Evolutionary conservation across 352 stramenopile species (phyloP).

Genomic region (Globisporangium barbulae): DNA sequence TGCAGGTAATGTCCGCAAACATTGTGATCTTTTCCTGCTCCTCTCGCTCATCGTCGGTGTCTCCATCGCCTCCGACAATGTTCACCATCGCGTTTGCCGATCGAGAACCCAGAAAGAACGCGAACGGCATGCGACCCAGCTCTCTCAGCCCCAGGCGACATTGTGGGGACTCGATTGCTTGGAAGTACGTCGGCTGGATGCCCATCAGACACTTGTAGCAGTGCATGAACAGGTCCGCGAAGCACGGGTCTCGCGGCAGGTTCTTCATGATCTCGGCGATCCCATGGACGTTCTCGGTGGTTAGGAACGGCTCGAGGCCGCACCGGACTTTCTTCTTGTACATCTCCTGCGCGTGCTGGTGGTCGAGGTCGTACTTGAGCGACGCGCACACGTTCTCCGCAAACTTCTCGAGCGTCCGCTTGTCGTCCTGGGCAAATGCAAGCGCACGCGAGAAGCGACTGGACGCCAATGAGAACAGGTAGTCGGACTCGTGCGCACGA

Average conservation of each 20-base stretch:
- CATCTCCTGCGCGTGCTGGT: conserved; percentile 52
- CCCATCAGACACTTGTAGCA: conserved; percentile 55
- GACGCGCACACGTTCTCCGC: conserved; percentile 79
- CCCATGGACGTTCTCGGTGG: conserved; percentile 61
- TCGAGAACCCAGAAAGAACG: conserved; percentile 61
- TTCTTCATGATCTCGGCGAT: conserved; percentile 84
- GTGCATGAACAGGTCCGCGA: conserved; percentile 76
- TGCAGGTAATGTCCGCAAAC: conserved; percentile 71
- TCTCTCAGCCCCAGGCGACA: conserved; percentile 49
- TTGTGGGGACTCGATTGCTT: conserved; percentile 37
- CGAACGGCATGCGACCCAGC: conserved; percentile 59
- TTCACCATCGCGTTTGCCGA: conserved; percentile 54
- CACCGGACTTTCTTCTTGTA: conserved; percentile 84
- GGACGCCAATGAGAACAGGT: conserved; percentile 74
- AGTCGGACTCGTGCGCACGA: conserved; percentile 58
- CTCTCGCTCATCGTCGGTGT: conserved; percentile 33
- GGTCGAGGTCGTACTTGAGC: conserved; percentile 78
- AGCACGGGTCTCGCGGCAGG: conserved; percentile 64
- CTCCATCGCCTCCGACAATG: conserved; percentile 31
- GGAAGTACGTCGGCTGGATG: conserved; percentile 59
- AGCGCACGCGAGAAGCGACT: conserved; percentile 65
- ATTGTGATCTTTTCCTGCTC: conserved; percentile 35
- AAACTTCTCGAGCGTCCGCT: conserved; percentile 63
- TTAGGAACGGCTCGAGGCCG: conserved; percentile 49
- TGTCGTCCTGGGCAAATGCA: conserved; percentile 56